These are phyloP conservation scores for Gonapodya prolifera DNA, from an alignment of 192 early-diverging fungal genomes.

Conservation along the genomic window DNA sequence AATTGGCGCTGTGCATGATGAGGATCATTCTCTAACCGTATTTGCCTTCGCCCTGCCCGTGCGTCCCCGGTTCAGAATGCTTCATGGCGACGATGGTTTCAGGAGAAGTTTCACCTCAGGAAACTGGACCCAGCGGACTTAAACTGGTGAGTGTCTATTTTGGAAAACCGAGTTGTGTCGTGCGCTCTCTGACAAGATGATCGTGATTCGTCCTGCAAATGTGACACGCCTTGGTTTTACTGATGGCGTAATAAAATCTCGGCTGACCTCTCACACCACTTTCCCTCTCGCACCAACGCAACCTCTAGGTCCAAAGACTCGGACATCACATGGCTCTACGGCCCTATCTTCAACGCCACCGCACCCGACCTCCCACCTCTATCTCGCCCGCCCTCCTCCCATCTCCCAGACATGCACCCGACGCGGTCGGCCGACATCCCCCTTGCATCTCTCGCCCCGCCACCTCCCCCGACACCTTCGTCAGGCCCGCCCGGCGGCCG, in stretches of 20 bases:
- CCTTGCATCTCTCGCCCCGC: not conserved
- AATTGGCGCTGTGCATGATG: no score
- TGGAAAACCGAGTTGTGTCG: no score
- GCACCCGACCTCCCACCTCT: not conserved
- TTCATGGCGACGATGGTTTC: slow-evolving; percentile 4
- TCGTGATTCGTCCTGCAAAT: no score
- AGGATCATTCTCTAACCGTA: no score
- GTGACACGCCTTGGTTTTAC: no score
- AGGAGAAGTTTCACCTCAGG: not conserved
- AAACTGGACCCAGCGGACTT: slow-evolving; percentile 4
- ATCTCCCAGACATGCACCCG: not conserved
- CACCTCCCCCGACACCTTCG: not conserved
- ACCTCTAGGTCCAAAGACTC: slow-evolving; percentile 6
- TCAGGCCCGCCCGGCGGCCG: not conserved
- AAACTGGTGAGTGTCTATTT: slow-evolving; percentile 4
- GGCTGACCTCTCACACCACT: not conserved
- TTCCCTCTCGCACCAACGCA: no score
- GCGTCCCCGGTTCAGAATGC: not conserved
- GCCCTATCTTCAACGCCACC: not conserved
- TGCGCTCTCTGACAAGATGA: no score
- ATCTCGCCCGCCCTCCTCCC: not conserved
- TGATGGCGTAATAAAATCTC: not conserved
- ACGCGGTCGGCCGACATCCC: not conserved
- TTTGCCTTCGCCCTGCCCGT: no score
- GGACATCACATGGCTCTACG: slow-evolving; percentile 4